A percentile compares a stretch with the other conserved stretches of the same genome.
Conservation (phyloP, 2,329 filamentous ascomycete genomes). For the Neopestalotiopsis sp. region DNA sequence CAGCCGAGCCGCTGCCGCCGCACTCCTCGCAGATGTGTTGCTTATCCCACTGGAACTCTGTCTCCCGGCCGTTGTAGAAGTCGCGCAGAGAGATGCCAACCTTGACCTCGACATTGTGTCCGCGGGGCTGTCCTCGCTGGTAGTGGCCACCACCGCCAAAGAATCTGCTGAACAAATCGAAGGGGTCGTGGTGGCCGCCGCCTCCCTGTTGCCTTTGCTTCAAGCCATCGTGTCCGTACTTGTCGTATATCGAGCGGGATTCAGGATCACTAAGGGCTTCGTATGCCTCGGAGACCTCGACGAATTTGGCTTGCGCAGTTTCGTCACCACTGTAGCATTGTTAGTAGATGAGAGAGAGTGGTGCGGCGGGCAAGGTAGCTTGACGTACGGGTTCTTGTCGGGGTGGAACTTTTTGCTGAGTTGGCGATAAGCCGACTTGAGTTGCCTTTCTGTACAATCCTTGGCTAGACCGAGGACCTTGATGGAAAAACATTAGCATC, state of each 20-base stretch:
- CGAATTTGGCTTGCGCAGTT: constrained; percentile 86
- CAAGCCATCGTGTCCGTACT: constrained; percentile 90
- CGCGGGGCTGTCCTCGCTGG: constrained; percentile 75
- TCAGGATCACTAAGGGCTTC: constrained; percentile 84
- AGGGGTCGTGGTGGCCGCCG: constrained; percentile 79
- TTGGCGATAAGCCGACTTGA: constrained; percentile 91
- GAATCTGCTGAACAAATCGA: constrained; percentile 95
- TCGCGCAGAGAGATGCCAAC: constrained; percentile 81
- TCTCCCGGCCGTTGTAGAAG: constrained; percentile 89
- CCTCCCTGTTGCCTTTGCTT: constrained; percentile 79
- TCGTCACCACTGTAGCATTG: constrained; percentile 68
- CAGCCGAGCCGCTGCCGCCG: constrained; percentile 82
- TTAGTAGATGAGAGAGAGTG: constrained; percentile 12
- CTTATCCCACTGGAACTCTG: constrained; percentile 90
- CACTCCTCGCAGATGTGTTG: constrained; percentile 94
- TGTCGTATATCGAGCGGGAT: constrained; percentile 88
- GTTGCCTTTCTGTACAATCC: constrained; percentile 81
- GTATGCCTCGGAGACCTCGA: constrained; percentile 93
- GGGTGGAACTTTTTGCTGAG: constrained; percentile 96
- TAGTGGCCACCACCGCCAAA: constrained; percentile 92
- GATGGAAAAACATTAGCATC: constrained; percentile 20
- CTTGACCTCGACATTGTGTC: constrained; percentile 88
- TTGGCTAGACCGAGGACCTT: constrained; percentile 82
- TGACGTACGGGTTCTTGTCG: constrained; percentile 91
- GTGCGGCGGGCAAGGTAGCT: neutral